phyloP scores from a whole-genome alignment of 176 grass and related monocot genomes.

The Eragrostis nindensis region DNA sequence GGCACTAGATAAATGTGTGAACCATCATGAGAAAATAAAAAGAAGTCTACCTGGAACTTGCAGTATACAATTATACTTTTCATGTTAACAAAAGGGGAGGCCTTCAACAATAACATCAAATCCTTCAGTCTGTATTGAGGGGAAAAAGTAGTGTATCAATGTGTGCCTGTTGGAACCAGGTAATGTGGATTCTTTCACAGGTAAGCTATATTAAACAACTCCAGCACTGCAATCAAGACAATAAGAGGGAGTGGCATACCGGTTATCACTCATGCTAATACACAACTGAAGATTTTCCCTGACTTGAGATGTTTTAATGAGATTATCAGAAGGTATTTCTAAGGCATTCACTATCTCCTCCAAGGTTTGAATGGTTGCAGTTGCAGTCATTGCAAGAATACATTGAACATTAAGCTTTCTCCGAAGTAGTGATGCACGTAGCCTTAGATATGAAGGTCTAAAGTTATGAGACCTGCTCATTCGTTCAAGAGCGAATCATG shows the following conservation, averaged over 20 bases:
- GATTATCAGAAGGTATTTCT: constrained; percentile 75
- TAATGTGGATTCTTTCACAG: constrained; percentile 24
- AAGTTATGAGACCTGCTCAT: constrained; percentile 96
- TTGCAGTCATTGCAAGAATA: constrained; percentile 99
- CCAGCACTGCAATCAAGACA: constrained; percentile 1
- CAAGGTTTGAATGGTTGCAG: constrained; percentile 79
- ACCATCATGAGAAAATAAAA: constrained; percentile 42
- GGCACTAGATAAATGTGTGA: constrained; percentile 13
- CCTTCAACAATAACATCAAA: constrained; percentile 81
- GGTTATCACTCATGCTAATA: constrained; percentile 72
- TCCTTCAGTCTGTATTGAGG: constrained; percentile 70
- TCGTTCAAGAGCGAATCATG: constrained; percentile 27
- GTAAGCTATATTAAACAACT: constrained; percentile 2
- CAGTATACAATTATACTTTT: constrained; percentile 95
- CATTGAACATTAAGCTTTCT: constrained; percentile 78
- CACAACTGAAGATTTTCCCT: constrained; percentile 80
- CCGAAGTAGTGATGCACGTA: constrained; percentile 78
- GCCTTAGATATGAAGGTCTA: constrained; percentile 94
- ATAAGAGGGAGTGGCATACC: constrained; percentile 40
- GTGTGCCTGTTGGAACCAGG: background rate
- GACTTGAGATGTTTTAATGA: constrained; percentile 73
- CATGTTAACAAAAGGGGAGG: constrained; percentile 76
- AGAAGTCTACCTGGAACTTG: constrained; percentile 85
- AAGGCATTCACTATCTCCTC: constrained; percentile 80
- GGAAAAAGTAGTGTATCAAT: constrained; percentile 1